Percentiles rank a stretch among this genome's conserved stretches.
Evolutionary conservation across 2,329 filamentous ascomycete genomes (phyloP).

Genomic region (Lachnellula subtilissima): DNA sequence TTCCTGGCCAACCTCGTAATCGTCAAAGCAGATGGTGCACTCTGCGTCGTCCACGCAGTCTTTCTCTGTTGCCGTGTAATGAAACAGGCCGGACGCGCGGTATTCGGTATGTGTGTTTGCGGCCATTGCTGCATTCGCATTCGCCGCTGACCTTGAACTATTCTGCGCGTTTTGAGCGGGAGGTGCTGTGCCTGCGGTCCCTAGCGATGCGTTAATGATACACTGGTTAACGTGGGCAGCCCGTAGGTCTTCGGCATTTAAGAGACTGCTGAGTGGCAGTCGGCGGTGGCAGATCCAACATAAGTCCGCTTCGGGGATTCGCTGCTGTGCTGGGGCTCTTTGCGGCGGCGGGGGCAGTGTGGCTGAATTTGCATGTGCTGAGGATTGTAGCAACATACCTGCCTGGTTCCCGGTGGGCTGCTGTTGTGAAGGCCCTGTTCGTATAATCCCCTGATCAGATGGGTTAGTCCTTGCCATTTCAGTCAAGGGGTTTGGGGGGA

Average conservation of each 20-base stretch:
- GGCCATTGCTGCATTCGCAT: background rate
- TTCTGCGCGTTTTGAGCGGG: too few relatives aligned
- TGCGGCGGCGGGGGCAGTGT: background rate
- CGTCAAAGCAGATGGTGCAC: conserved; percentile 64
- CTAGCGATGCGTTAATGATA: too few relatives aligned
- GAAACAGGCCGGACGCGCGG: conserved; percentile 57
- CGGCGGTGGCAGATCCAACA: too few relatives aligned
- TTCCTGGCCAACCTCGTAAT: conserved; percentile 55
- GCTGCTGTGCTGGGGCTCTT: too few relatives aligned
- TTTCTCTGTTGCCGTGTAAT: conserved; percentile 61
- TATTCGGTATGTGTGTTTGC: conserved; percentile 20
- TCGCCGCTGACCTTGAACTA: background rate
- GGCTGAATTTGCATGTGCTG: conserved; percentile 10
- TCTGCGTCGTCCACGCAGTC: conserved; percentile 64
- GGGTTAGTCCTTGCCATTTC: too few relatives aligned
- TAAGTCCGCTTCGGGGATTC: too few relatives aligned
- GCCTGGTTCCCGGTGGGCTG: background rate
- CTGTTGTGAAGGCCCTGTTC: background rate
- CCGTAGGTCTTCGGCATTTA: too few relatives aligned
- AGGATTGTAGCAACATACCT: conserved; percentile 1
- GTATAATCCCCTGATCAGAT: too few relatives aligned
- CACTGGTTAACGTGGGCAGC: too few relatives aligned
- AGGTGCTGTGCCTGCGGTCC: too few relatives aligned
- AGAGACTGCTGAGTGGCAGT: too few relatives aligned
- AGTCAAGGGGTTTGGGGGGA: too few relatives aligned